A percentile compares a stretch with the other conserved stretches of the same genome.
phyloP scores from a whole-genome alignment of 1,284 basidiomycete genomes.

The Papiliotrema nemorosa region DNA sequence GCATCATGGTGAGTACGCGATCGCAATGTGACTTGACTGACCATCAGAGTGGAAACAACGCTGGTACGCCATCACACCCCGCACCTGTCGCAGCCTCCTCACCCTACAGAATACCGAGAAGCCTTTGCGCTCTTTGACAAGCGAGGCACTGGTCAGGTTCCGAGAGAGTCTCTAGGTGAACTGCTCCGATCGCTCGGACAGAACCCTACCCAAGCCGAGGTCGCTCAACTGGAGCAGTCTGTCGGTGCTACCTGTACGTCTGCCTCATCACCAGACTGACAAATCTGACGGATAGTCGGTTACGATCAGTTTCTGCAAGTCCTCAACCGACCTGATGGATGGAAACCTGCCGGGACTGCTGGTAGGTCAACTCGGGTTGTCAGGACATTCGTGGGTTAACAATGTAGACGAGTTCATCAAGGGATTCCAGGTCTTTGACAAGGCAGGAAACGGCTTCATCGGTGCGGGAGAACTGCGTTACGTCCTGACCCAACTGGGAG shows the following conservation, averaged over 20 bases:
- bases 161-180: slow-evolving; percentile 87
- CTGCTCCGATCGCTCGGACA: slow-evolving; percentile 91
- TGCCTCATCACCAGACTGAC: not conserved
- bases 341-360: slow-evolving; percentile 90
- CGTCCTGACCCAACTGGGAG: slow-evolving; percentile 90
- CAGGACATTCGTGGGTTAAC: not conserved
- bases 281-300: slow-evolving; percentile 59
- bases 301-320: slow-evolving; percentile 87
- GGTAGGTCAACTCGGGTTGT: slow-evolving; percentile 54
- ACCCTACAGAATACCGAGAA: slow-evolving; percentile 78
- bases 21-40: too few species aligned
- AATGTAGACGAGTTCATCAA: slow-evolving; percentile 96
- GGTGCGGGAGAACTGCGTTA: slow-evolving; percentile 88
- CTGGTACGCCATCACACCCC: slow-evolving; percentile 12
- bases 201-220: slow-evolving; percentile 97
- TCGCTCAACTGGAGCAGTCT: slow-evolving; percentile 69
- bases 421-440: slow-evolving; percentile 98
- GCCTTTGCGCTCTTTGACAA: slow-evolving; percentile 98
- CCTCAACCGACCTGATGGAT: slow-evolving; percentile 91
- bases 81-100: not conserved
- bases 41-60: slow-evolving; percentile 37
- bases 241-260: slow-evolving; percentile 52
- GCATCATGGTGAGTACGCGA: slow-evolving; percentile 15
- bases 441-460: slow-evolving; percentile 95
- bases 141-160: slow-evolving; percentile 84